phyloP scores from a whole-genome alignment of 2,329 filamentous ascomycete species.

The Botrytis byssoidea region DNA sequence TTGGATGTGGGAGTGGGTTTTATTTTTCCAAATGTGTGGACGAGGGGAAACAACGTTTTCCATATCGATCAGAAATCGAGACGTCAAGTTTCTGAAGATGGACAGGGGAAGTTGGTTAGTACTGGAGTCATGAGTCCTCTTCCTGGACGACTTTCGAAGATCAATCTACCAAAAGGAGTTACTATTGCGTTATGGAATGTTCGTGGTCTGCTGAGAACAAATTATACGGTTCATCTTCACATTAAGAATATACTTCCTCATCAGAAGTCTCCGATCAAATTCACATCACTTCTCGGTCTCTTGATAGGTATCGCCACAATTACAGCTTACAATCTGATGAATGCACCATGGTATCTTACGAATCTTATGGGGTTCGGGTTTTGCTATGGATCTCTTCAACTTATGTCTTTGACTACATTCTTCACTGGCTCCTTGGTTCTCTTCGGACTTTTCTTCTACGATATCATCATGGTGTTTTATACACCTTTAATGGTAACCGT shows the following conservation, averaged over 20 bases:
- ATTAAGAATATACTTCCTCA: constrained; percentile 32
- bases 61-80: constrained; percentile 42
- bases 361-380: constrained; percentile 87
- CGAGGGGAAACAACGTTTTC: constrained; percentile 50
- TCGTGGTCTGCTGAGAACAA: constrained; percentile 50
- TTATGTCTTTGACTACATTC: constrained; percentile 89
- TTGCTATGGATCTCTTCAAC: constrained; percentile 76
- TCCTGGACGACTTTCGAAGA: constrained; percentile 42
- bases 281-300: constrained; percentile 36
- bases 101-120: neutral
- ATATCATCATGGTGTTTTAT: constrained; percentile 90
- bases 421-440: constrained; percentile 76
- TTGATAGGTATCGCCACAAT: constrained; percentile 34
- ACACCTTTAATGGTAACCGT: constrained; percentile 85
- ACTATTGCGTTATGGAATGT: constrained; percentile 48
- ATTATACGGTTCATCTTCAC: constrained; percentile 47
- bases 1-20: constrained; percentile 64
- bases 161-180: constrained; percentile 34
- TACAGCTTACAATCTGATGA: constrained; percentile 34
- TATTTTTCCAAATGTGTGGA: constrained; percentile 72
- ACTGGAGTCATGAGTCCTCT: constrained; percentile 41
- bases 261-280: constrained; percentile 24
- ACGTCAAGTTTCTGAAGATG: constrained; percentile 29
- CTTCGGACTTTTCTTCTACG: constrained; percentile 83
- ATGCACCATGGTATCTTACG: constrained; percentile 53